Conservation (phyloP, 2,329 filamentous ascomycete genomes). For the Penicillium crustosum region DNA sequence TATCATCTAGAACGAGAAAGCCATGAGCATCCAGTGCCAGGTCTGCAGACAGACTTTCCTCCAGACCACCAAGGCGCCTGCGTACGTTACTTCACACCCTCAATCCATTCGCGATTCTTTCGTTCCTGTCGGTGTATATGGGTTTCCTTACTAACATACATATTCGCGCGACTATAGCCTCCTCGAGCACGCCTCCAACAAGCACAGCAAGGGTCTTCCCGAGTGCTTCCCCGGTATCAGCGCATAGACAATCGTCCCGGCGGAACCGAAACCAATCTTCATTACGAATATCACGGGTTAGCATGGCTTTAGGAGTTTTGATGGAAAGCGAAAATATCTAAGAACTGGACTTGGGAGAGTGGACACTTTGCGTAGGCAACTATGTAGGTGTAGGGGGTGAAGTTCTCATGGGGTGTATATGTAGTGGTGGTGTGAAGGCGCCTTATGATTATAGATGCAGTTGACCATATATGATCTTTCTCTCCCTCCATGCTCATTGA, state of each 20-base stretch:
- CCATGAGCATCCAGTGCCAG: conserved; percentile 74
- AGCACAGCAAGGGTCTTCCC: conserved; percentile 69
- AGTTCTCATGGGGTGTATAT: background rate
- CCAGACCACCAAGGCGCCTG: conserved; percentile 71
- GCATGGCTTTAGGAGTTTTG: conserved; percentile 15
- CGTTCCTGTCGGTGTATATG: background rate
- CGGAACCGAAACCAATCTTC: conserved; percentile 1
- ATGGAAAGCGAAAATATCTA: conserved; percentile 6
- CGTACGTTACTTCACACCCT: conserved; percentile 32
- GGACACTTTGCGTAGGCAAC: background rate
- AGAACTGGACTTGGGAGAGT: conserved; percentile 2
- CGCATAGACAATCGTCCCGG: conserved; percentile 2
- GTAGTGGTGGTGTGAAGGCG: background rate
- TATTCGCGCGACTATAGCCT: conserved; percentile 40
- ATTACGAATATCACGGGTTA: conserved; percentile 15
- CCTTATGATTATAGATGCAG: background rate
- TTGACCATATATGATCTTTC: conserved; percentile 1
- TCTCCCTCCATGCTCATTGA: background rate
- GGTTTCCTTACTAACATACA: conserved; percentile 9
- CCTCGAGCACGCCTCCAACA: conserved; percentile 70
- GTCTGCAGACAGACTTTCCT: conserved; percentile 77
- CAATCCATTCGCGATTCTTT: background rate
- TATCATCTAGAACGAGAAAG: conserved; percentile 63
- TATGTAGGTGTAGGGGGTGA: background rate
- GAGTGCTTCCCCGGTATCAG: conserved; percentile 65